Conservation (phyloP, 495 filamentous ascomycete species). For the Halenospora varia region DNA sequence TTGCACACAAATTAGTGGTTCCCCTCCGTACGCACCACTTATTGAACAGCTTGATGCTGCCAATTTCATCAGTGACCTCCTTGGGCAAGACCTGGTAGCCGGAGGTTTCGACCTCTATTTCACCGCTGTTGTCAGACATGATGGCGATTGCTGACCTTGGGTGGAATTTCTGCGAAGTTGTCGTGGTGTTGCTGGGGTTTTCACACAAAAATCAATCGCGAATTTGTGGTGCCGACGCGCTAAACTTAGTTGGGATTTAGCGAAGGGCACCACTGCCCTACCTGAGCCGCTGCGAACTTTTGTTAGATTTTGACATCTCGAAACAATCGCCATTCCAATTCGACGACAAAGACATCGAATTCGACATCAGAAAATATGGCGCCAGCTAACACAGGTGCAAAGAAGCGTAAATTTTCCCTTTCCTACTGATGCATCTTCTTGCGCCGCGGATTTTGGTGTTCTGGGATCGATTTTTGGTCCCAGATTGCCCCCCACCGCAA, state of each 20-base stretch:
- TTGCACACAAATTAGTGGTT: not conserved
- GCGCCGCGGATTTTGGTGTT: not conserved
- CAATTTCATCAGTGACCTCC: constrained; percentile 86
- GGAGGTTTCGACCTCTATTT: constrained; percentile 83
- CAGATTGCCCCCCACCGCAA: not conserved
- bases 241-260: not conserved
- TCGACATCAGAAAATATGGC: constrained; percentile 3
- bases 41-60: constrained; percentile 96
- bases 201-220: constrained; percentile 4
- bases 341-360: not conserved
- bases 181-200: constrained; percentile 3
- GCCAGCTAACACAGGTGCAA: constrained; percentile 67
- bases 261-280: not conserved
- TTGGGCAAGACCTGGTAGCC: constrained; percentile 85
- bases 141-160: constrained; percentile 33
- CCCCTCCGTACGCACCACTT: constrained; percentile 48
- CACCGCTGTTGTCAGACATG: constrained; percentile 95
- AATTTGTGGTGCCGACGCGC: constrained; percentile 6
- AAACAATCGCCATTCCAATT: not conserved
- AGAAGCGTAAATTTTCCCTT: constrained; percentile 74
- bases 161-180: constrained; percentile 6
- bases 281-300: not conserved
- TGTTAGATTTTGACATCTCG: not conserved
- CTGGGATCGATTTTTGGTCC: not conserved
- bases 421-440: not conserved